A percentile compares a stretch with the other conserved stretches of the same genome.
Conservation (phyloP, 345 rosid species). For the Eucalyptus sp. region DNA sequence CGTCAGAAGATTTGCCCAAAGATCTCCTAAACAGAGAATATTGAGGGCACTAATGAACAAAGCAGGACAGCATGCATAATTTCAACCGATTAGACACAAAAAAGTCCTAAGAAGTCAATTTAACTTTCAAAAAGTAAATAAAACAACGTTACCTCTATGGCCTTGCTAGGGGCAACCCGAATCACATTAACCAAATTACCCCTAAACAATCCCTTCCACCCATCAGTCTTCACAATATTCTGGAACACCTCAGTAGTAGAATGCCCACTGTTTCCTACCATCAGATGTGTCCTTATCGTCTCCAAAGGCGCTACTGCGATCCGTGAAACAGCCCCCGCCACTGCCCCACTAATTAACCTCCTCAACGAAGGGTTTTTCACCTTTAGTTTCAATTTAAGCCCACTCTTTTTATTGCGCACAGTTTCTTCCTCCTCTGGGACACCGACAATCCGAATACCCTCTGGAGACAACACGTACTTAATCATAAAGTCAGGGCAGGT, state of each 20-base stretch:
- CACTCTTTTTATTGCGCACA: conserved; percentile 18
- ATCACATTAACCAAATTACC: conserved; percentile 95
- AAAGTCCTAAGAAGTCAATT: background rate
- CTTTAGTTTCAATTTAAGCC: conserved; percentile 68
- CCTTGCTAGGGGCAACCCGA: conserved; percentile 95
- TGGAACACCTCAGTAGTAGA: conserved; percentile 55
- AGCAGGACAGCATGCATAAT: background rate
- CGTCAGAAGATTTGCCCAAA: background rate
- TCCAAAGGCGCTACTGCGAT: conserved; percentile 94
- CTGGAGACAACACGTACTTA: conserved; percentile 39
- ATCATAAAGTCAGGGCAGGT: conserved; percentile 29
- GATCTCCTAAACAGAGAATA: background rate
- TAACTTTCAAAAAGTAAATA: background rate
- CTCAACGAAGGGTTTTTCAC: conserved; percentile 72
- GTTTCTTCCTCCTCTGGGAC: conserved; percentile 30
- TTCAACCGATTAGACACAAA: background rate
- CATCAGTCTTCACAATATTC: conserved; percentile 76
- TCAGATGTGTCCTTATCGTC: conserved; percentile 93
- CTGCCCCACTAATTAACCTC: conserved; percentile 76
- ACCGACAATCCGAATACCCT: conserved; percentile 22
- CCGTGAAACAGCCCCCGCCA: conserved; percentile 91
- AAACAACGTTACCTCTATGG: conserved; percentile 64
- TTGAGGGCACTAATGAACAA: background rate
- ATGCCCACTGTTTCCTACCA: conserved; percentile 93
- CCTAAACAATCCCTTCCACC: conserved; percentile 92